Conservation (phyloP, 768 basidiomycete genomes). For the Kwoniella pini region DNA sequence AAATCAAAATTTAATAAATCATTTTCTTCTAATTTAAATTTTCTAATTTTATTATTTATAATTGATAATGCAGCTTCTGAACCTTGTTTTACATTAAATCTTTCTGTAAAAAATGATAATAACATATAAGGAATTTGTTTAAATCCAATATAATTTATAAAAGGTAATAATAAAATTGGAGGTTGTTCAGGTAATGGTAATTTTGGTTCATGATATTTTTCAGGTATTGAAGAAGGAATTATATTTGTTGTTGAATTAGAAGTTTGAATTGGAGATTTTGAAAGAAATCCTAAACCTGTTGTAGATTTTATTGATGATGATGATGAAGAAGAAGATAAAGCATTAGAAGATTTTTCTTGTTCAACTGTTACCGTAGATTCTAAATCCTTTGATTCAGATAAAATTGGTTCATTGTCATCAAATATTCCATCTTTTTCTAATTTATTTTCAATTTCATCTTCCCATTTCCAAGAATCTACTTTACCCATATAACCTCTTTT, state of each 20-base stretch:
- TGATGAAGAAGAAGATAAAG: conserved; percentile 1
- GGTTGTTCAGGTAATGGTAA: conserved; percentile 69
- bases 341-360: neutral
- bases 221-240: conserved; percentile 29
- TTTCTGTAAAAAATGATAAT: conserved; percentile 87
- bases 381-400: conserved; percentile 34
- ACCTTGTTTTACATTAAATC: conserved; percentile 74
- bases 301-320: conserved; percentile 40
- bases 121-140: conserved; percentile 82
- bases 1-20: conserved; percentile 76
- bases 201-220: conserved; percentile 60
- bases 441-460: conserved; percentile 62
- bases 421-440: conserved; percentile 71
- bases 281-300: conserved; percentile 36
- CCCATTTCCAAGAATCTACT: conserved; percentile 61
- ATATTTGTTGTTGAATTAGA: neutral
- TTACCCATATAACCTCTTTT: conserved; percentile 79
- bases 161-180: conserved; percentile 62
- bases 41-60: conserved; percentile 65
- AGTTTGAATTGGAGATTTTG: conserved; percentile 48
- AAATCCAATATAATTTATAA: conserved; percentile 67
- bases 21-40: conserved; percentile 55
- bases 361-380: neutral
- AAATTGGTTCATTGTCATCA: conserved; percentile 64
- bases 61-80: conserved; percentile 78